These are phyloP conservation scores for Mycena maculata DNA, from an alignment of 768 basidiomycete genomes.

Conservation along the genomic window DNA sequence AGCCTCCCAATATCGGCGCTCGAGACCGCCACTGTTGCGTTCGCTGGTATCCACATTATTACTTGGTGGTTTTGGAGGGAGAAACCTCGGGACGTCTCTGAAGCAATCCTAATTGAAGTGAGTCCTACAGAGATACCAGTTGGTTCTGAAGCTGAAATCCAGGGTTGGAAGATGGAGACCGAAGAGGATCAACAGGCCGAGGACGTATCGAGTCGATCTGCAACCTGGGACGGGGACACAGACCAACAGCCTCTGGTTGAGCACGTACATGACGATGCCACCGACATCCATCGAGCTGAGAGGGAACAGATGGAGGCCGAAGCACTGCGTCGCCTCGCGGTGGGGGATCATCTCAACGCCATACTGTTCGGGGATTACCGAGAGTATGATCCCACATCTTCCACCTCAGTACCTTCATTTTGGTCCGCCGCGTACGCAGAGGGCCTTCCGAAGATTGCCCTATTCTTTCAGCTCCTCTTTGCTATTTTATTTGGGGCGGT, in stretches of 20 bases:
- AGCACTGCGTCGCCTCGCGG: no score
- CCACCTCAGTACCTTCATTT: not conserved
- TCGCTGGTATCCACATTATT: constrained; percentile 43
- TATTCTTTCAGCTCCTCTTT: not conserved
- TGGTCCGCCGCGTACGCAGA: not conserved
- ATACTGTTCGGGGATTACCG: not conserved
- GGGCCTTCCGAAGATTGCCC: no score
- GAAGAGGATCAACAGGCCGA: no score
- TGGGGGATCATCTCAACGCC: not conserved
- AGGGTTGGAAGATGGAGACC: no score
- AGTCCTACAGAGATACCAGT: no score
- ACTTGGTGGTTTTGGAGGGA: constrained; percentile 52
- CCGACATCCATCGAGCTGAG: no score
- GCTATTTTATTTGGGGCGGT: not conserved
- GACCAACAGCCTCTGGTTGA: no score
- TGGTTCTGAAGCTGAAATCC: no score
- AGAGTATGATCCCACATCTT: not conserved
- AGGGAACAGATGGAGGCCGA: no score
- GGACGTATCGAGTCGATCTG: no score
- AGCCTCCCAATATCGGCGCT: constrained; percentile 47
- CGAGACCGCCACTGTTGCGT: constrained; percentile 50
- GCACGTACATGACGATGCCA: no score
- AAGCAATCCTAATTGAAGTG: not conserved
- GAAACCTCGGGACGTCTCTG: constrained; percentile 47
- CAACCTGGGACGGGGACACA: no score